Base-by-base conservation (phyloP, 805 yeast genomes). In the Debaryomyces prosopidis region DNA sequence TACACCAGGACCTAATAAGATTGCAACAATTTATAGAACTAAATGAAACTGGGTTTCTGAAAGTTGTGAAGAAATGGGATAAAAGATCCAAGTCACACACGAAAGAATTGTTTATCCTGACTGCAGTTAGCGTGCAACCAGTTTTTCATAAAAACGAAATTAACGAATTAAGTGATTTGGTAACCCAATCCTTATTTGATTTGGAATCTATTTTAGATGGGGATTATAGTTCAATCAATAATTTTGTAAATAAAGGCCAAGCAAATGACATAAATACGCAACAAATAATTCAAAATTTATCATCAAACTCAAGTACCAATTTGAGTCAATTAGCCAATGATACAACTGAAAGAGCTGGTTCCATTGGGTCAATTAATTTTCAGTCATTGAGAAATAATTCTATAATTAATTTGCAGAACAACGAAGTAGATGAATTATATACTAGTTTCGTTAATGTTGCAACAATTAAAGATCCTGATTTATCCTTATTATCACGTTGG, bases 31-130 rank as follows among this genome's bases (percentile, higher is more conserved):
- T 88, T 67, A 89, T 94, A 33, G 97, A 91, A 65, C 75, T 94
- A 47, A 94, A 94, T 62, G 97, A 91, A 58, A 89, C 96, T 0
- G 99, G 99, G 11, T 94, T 94, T 66, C 84, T 95, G 17, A 94
- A 94, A 68, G 97, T 89, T 23, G 79, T 94, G 58, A 94, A 94
- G 65, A 94, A 94, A 69, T 94, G 99, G 99, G 99, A 94, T 68
- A 94, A 94, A 66, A 76, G 97, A 50, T 89, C 97, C 17, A 90
- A 92, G 59, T 88, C 96, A 2, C 96, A 89, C 54, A 90, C 97
- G 5, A 90, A 91, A 60, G 99, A 94, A 62, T 75, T 94, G 42
- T 94, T 91, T 62, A 75, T 94, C 40, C 83, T 89, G 26, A 86
- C 97, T 0, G 97, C 97, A 0, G 96, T 94, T 11, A 89, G 89